Base-by-base conservation (phyloP, 2,329 filamentous ascomycete species). In the Trichoderma polysporum region DNA sequence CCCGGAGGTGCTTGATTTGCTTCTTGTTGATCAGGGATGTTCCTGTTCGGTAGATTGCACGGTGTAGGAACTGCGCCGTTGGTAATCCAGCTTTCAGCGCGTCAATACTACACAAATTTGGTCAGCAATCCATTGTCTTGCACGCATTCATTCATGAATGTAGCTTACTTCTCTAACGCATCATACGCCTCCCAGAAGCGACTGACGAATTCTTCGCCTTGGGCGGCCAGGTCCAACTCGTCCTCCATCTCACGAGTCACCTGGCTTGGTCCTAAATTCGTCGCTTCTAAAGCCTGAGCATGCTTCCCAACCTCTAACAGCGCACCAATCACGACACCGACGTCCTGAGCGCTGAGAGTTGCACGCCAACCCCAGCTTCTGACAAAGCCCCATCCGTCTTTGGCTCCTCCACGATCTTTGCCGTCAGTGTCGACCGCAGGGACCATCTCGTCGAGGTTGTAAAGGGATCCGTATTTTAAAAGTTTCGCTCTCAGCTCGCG, bases 341-440 rank as follows among this genome's bases (percentile, higher is more conserved):
- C 93, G 76, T 99, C 95, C 57, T 94, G 91, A 6, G 95, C 95
- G 69, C 92, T 96, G 29, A 98, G 83, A 58, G 94, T 97, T 0
- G 94, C 94, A 76, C 94, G 91, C 94, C 94, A 99, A 12, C 95
- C 95, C 95, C 95, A 99, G 76, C 93, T 97, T 67, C 94, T 87
- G 19, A 98, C 94, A 75, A 98, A 99, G 0, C 95, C 94, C 94
- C 94, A 98, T 12, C 93, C 94, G 76, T 97, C 93, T 75, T 94
- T 94, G 54, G 88, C 87, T 25, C 90, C 89, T 19, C 85, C 89
- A 61, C 88, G 86, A 70, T 90, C 88, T 71, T 86, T 86, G 4
- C 88, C 89, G 70, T 91, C 90, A 5, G 90, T 89, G 68, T 91
- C 89, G 12, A 90, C 86, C 4, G 90, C 88, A 1, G 94, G 94